Percentiles rank a stretch among this genome's conserved stretches.
phyloP scores from a whole-genome alignment of 202 grass and related monocot genomes.

The Bolboschoenoplectus hybrid region DNA sequence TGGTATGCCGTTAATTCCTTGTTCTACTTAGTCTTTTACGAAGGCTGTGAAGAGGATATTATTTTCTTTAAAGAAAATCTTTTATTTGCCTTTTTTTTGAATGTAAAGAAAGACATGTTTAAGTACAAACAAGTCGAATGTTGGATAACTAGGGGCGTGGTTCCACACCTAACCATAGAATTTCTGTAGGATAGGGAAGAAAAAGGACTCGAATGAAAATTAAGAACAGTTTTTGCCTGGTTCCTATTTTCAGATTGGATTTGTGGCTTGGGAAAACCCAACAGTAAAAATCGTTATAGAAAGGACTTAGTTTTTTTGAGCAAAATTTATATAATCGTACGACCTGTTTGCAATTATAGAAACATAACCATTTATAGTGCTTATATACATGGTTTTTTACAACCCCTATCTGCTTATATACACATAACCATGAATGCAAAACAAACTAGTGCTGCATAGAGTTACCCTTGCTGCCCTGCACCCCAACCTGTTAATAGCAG shows the following conservation, averaged over 20 bases:
- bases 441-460: background rate
- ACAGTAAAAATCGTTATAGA: background rate
- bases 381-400: background rate
- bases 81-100: background rate
- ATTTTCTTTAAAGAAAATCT: background rate
- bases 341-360: background rate
- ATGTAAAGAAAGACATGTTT: background rate
- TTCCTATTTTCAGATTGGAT: background rate
- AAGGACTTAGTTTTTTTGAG: background rate
- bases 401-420: background rate
- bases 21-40: conserved; percentile 15
- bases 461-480: background rate
- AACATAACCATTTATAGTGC: too few species aligned
- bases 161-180: background rate
- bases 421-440: background rate
- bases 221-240: background rate
- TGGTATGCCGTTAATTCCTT: conserved; percentile 58
- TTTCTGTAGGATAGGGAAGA: background rate
- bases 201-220: background rate
- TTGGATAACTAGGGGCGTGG: background rate
- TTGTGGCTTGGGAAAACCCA: background rate
- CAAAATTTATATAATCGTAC: background rate
- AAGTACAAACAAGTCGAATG: background rate
- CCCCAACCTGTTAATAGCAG: background rate
- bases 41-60: background rate